Evolutionary conservation across 2,329 filamentous ascomycete genomes (phyloP).

Genomic region (Dactylonectria estremocensis): DNA sequence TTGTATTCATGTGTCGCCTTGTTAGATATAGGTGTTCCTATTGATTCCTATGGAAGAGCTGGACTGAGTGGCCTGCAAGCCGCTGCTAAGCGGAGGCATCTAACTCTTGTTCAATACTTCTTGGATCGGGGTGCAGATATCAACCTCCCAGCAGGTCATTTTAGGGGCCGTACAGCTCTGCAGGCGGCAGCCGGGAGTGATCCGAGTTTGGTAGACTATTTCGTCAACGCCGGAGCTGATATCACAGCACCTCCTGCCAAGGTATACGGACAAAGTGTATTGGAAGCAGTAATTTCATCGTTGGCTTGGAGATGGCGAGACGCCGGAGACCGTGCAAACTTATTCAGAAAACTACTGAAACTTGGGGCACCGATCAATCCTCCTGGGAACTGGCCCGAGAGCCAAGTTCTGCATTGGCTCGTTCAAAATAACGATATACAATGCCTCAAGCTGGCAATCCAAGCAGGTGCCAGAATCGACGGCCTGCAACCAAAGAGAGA

Average conservation of each 20-base stretch:
- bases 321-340: not conserved
- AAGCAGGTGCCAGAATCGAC: not conserved
- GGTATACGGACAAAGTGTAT: not conserved
- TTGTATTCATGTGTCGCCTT: not conserved
- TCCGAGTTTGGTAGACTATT: not conserved
- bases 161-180: slow-evolving; percentile 7
- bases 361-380: not conserved
- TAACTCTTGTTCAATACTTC: not conserved
- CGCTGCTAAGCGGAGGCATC: not conserved
- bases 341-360: not conserved
- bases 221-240: slow-evolving; percentile 14
- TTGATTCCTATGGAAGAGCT: slow-evolving; percentile 4
- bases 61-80: slow-evolving; percentile 15
- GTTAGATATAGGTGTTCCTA: slow-evolving; percentile 10
- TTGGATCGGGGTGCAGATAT: slow-evolving; percentile 19
- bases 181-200: not conserved
- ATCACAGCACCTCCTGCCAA: slow-evolving; percentile 1
- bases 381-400: not conserved
- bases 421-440: not conserved
- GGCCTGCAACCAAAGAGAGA: not conserved
- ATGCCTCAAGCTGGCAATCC: not conserved
- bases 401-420: not conserved
- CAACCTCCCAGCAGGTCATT: slow-evolving; percentile 1
- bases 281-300: not conserved
- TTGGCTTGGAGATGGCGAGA: too few species aligned